Evolutionary conservation across 208 protist species (phyloP).

Genomic region (Wallacemonas rigidus): DNA sequence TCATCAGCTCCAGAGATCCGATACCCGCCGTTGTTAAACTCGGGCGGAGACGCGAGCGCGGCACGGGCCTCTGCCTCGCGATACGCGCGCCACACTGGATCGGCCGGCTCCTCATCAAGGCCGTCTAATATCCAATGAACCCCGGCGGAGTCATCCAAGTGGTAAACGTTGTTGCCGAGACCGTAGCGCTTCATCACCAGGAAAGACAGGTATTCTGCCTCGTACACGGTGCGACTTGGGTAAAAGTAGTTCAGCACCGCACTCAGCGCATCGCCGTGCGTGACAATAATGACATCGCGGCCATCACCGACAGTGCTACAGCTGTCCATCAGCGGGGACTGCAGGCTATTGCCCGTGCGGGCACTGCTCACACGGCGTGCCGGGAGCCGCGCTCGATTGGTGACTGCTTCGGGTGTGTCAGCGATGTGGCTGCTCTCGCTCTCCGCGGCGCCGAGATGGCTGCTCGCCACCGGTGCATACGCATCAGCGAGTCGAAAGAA

Average conservation of each 20-base stretch:
- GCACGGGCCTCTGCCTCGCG: not conserved
- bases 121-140: conserved; percentile 69
- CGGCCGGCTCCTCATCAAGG: conserved; percentile 34
- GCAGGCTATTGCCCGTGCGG: not conserved
- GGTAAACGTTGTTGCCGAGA: conserved; percentile 32
- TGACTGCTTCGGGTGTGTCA: conserved; percentile 10
- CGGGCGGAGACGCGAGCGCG: not conserved
- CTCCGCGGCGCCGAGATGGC: not conserved
- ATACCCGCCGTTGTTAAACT: conserved; percentile 6
- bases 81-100: conserved; percentile 15
- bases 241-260: conserved; percentile 65
- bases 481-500: conserved; percentile 30
- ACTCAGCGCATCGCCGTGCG: conserved; percentile 80
- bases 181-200: conserved; percentile 54
- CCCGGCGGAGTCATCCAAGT: conserved; percentile 44
- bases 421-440: not conserved
- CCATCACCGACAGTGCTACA: conserved; percentile 2
- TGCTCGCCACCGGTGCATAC: conserved; percentile 1
- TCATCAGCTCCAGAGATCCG: not conserved
- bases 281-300: conserved; percentile 61
- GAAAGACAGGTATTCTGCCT: conserved; percentile 77
- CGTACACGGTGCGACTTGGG: conserved; percentile 69
- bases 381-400: conserved; percentile 6
- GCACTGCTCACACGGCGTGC: not conserved
- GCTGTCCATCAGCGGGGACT: not conserved